Base-by-base conservation (phyloP, 176 grass and related monocot species). In the Tillandsia fasciculata region DNA sequence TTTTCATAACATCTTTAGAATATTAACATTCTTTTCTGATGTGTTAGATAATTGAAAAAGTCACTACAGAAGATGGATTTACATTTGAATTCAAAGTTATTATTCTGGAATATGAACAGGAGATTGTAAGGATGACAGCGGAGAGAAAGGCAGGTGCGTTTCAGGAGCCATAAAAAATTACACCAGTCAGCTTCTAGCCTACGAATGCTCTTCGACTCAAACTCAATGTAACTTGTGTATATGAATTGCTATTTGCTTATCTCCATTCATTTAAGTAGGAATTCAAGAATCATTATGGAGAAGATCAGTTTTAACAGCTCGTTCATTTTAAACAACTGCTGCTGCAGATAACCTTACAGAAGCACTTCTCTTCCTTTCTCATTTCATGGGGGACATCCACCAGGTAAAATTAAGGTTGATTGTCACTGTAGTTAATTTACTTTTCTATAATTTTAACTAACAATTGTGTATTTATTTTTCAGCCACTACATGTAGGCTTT, bases 161-260 rank as follows among this genome's bases (percentile, higher is more conserved):
- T 85, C 88, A 9, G 88, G 84, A 53, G 81, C 81, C 81, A 91
- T 91, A 72, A 84, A 64, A 70, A 87, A 91, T 77, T 91, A 87
- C 70, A 91, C 88, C 15, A 29, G 73, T 17, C 81, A 91, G 69
- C 88, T 91, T 70, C 84, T 87, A 9, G 53, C 75, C 11, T 91
- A 84, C 26, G 59, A 58, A 1, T 54, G 1, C 26, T 79, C 88
- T 15, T 75, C 75, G 4, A 3, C 47, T 51, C 14, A 67, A 58
- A 8, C 74, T 0, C 12, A 82, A 52, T 84, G 88, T 91, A 84
- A 61, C 57, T 57, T 10, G 33, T n/a, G 2, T 27, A 2, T 9
- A 53, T 42, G 0, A 33, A 33, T 33, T 33, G 3, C 29, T 33
- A 56, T 58, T 53, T 72, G 14, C 6, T n/a, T 7, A 10, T 24